These are phyloP conservation scores for Neoboletus brunneissimus DNA, from an alignment of 768 basidiomycete species.

Conservation along the genomic window DNA sequence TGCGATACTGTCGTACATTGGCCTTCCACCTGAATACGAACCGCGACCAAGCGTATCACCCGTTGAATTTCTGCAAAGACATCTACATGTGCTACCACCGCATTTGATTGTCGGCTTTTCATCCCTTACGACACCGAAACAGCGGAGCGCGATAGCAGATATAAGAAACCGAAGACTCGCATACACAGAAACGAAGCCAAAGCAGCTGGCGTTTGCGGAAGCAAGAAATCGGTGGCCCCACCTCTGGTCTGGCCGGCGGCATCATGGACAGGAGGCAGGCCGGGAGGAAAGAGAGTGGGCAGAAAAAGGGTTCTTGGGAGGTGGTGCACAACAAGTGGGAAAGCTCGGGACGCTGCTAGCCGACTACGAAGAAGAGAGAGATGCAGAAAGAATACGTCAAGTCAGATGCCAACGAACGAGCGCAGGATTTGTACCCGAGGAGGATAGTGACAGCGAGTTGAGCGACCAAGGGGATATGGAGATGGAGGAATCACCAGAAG, in stretches of 20 bases:
- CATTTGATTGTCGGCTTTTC: conserved; percentile 51
- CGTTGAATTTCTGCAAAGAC: conserved; percentile 57
- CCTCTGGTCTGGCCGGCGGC: conserved; percentile 61
- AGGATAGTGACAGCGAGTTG: conserved; percentile 52
- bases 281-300: conserved; percentile 73
- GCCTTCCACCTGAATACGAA: conserved; percentile 52
- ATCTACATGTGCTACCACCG: conserved; percentile 65
- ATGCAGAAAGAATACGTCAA: conserved; percentile 55
- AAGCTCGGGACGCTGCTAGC: conserved; percentile 65
- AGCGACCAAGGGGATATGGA: conserved; percentile 26
- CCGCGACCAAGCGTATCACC: conserved; percentile 61
- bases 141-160: conserved; percentile 57
- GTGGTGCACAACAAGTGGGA: conserved; percentile 55
- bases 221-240: conserved; percentile 63
- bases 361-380: conserved; percentile 76
- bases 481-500: conserved; percentile 48
- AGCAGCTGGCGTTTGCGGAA: conserved; percentile 49
- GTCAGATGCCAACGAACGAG: conserved; percentile 40
- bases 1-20: conserved; percentile 48
- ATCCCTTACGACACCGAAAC: conserved; percentile 49
- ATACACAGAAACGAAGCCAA: conserved; percentile 54
- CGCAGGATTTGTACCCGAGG: conserved; percentile 53
- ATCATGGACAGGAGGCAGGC: conserved; percentile 48
- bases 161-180: conserved; percentile 74
- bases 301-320: conserved; percentile 58